A percentile compares a stretch with the other conserved stretches of the same genome.
phyloP scores from a whole-genome alignment of 305 asterid genomes.

The Rubia peregrina region DNA sequence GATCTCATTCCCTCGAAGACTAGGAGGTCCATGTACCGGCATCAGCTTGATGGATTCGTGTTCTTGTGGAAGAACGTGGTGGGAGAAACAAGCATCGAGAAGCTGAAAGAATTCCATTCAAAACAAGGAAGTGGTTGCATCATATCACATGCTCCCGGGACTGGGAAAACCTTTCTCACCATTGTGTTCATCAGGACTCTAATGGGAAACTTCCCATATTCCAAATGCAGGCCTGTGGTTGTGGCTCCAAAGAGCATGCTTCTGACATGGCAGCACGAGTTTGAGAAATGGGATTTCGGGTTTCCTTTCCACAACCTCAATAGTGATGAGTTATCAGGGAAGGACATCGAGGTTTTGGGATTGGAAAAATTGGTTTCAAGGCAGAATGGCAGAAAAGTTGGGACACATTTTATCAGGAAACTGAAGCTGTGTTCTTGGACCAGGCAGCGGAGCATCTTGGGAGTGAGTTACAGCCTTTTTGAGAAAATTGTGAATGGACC shows the following conservation, averaged over 20 bases:
- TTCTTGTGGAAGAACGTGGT: constrained; percentile 65
- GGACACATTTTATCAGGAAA: constrained; percentile 17
- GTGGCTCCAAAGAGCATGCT: constrained; percentile 74
- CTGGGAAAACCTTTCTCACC: constrained; percentile 62
- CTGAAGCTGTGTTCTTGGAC: constrained; percentile 49
- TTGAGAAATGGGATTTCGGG: constrained; percentile 43
- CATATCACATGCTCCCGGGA: constrained; percentile 82
- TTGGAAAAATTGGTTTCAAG: constrained; percentile 12
- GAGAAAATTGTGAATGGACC: constrained; percentile 30
- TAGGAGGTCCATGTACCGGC: constrained; percentile 41
- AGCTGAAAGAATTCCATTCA: constrained; percentile 24
- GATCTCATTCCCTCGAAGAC: constrained; percentile 39
- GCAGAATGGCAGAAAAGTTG: constrained; percentile 1
- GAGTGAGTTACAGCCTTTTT: constrained; percentile 44
- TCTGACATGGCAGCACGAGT: constrained; percentile 53
- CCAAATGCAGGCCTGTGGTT: constrained; percentile 42
- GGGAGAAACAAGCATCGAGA: constrained; percentile 38
- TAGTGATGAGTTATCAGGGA: constrained; percentile 24
- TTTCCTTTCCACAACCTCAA: constrained; percentile 52
- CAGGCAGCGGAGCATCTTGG: constrained; percentile 36
- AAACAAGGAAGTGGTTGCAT: constrained; percentile 55
- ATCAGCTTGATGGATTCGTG: constrained; percentile 63
- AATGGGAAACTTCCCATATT: constrained; percentile 37
- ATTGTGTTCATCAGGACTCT: constrained; percentile 52
- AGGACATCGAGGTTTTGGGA: constrained; percentile 20